Conservation (phyloP, 2,329 filamentous ascomycete species). For the Sporothrix brasiliensis region DNA sequence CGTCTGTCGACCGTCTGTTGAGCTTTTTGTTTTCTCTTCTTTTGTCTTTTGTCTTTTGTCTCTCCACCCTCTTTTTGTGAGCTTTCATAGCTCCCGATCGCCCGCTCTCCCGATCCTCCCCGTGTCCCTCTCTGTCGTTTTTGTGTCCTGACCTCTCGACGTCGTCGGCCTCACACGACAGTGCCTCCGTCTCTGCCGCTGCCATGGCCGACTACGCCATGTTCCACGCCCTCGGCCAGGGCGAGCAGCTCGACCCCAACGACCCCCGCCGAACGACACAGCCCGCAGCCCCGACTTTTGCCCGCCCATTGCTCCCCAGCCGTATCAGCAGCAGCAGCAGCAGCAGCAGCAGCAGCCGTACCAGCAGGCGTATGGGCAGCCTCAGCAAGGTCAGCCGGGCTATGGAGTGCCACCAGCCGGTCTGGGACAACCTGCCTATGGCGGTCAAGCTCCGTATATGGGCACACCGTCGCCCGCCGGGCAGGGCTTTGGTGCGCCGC, state of each 20-base stretch:
- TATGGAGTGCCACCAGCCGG: constrained; percentile 45
- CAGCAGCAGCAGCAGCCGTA: constrained; percentile 38
- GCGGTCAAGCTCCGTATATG: constrained; percentile 35
- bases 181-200: neutral
- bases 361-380: constrained; percentile 23
- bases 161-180: neutral
- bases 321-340: constrained; percentile 52
- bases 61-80: neutral
- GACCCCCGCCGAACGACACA: constrained; percentile 54
- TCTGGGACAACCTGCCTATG: constrained; percentile 46
- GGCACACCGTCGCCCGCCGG: constrained; percentile 39
- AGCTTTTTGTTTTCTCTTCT: constrained; percentile 22
- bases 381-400: constrained; percentile 45
- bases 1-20: constrained; percentile 21
- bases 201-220: constrained; percentile 51
- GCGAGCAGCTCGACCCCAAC: constrained; percentile 55
- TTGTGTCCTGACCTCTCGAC: neutral
- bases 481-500: constrained; percentile 38
- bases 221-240: constrained; percentile 57
- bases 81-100: neutral
- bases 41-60: constrained; percentile 1
- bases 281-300: constrained; percentile 50
- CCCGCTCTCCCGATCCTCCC: too few species aligned
- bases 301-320: constrained; percentile 56
- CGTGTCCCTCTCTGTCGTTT: neutral